Percentiles rank a stretch among this genome's conserved stretches.
Conservation (phyloP, 2,329 filamentous ascomycete genomes). For the Cucurbitaria berberidis region DNA sequence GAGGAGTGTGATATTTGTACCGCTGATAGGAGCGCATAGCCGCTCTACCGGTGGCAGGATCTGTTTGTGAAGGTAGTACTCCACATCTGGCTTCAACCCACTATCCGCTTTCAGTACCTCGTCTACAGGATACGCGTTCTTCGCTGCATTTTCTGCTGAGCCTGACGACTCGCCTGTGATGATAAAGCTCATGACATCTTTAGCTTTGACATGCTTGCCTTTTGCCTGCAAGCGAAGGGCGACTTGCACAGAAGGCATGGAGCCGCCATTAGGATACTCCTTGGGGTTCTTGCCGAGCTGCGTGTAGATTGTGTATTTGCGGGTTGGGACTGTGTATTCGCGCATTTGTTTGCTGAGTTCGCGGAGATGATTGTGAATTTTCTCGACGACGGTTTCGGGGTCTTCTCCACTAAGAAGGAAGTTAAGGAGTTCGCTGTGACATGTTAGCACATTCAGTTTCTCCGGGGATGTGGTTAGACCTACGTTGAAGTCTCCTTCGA, state of each 20-base stretch:
- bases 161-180: constrained; percentile 76
- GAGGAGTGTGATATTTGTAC: constrained; percentile 86
- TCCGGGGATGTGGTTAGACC: constrained; percentile 23
- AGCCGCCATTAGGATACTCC: constrained; percentile 92
- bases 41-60: constrained; percentile 98
- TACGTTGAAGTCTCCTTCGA: constrained; percentile 89
- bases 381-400: constrained; percentile 81
- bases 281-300: constrained; percentile 93
- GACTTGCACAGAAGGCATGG: constrained; percentile 97
- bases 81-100: constrained; percentile 83
- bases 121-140: constrained; percentile 85
- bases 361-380: constrained; percentile 91
- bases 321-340: constrained; percentile 71
- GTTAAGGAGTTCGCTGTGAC: constrained; percentile 74
- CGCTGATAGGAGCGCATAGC: constrained; percentile 92
- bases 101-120: constrained; percentile 82
- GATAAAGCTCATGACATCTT: constrained; percentile 96
- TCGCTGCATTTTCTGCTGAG: constrained; percentile 72
- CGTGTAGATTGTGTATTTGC: constrained; percentile 97
- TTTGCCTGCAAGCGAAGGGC: constrained; percentile 85
- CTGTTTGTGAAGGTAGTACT: constrained; percentile 98
- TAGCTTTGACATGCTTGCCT: constrained; percentile 86
- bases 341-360: constrained; percentile 88
- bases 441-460: constrained; percentile 11
- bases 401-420: constrained; percentile 95